Evolutionary conservation across 2,329 filamentous ascomycete species (phyloP).

Genomic region (Periglandula ipomoeae): DNA sequence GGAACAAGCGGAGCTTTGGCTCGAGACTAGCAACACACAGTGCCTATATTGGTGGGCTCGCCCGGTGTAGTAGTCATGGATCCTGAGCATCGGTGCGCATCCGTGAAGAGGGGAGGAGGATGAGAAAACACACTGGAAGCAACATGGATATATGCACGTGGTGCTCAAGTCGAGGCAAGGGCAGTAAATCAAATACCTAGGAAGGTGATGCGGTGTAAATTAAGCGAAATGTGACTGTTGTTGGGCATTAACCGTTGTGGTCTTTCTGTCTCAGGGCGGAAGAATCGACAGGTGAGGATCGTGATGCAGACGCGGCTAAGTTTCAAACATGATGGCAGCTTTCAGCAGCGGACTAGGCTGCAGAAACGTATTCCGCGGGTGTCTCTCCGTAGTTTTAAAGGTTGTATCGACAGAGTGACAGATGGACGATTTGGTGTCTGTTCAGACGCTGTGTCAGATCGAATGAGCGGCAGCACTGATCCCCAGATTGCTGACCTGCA

Average conservation of each 20-base stretch:
- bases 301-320: background rate
- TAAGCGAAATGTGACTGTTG: background rate
- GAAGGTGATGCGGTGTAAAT: too few species aligned
- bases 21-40: slow-evolving; percentile 1
- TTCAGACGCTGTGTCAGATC: too few species aligned
- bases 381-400: background rate
- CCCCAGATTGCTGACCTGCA: background rate
- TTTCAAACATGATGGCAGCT: background rate
- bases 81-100: background rate
- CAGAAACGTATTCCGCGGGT: background rate
- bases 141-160: background rate
- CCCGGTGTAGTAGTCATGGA: background rate
- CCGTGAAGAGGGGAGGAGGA: background rate
- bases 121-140: background rate
- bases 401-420: background rate
- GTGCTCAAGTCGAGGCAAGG: background rate
- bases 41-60: background rate
- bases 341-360: background rate
- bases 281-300: background rate
- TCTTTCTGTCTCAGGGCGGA: background rate
- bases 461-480: background rate
- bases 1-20: slow-evolving; percentile 1
- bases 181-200: too few species aligned
- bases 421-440: background rate
- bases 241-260: background rate